These are phyloP conservation scores for Moringa oleifera DNA, from an alignment of 345 rosid genomes.

Conservation along the genomic window DNA sequence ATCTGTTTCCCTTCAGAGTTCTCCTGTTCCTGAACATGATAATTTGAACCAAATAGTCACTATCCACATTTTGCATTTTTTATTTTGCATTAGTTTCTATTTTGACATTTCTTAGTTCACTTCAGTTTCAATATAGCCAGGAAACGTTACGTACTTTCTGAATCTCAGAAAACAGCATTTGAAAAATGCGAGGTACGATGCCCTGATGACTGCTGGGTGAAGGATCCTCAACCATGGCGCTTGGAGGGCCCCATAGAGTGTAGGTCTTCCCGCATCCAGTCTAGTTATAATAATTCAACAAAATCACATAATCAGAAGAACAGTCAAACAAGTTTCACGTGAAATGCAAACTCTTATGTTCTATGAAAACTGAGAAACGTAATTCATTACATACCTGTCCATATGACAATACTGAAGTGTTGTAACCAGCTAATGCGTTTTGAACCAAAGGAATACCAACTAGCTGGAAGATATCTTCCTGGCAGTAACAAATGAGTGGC, in stretches of 20 bases:
- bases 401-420: constrained; percentile 70
- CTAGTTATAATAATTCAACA: constrained; percentile 33
- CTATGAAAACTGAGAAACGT: background rate
- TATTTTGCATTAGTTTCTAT: background rate
- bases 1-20: constrained; percentile 59
- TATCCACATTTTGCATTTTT: constrained; percentile 8
- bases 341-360: background rate
- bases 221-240: constrained; percentile 87
- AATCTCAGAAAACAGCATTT: constrained; percentile 74
- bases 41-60: constrained; percentile 8
- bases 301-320: background rate
- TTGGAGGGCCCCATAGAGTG: constrained; percentile 96
- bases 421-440: constrained; percentile 84
- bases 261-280: constrained; percentile 97
- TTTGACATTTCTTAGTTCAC: too few relatives aligned
- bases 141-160: constrained; percentile 46
- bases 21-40: constrained; percentile 55
- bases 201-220: constrained; percentile 76
- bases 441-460: constrained; percentile 81
- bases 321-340: background rate
- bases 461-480: constrained; percentile 72
- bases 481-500: constrained; percentile 21
- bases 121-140: background rate
- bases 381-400: constrained; percentile 63
- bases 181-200: constrained; percentile 83